Evolutionary conservation across 768 basidiomycete genomes (phyloP).

Genomic region (Tricholoma terreum): DNA sequence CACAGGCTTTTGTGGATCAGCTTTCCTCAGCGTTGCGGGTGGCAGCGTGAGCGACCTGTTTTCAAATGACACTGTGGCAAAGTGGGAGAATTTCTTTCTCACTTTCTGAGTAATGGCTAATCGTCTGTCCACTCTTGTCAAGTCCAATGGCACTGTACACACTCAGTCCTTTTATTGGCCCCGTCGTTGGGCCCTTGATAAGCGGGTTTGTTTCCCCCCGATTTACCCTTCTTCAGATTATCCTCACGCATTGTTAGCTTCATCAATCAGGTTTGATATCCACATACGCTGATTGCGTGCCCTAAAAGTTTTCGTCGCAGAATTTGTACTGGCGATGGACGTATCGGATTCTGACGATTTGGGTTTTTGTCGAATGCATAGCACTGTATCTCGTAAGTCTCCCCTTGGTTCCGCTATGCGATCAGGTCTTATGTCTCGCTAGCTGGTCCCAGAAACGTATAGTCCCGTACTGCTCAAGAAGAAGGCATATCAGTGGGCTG

Average conservation of each 20-base stretch:
- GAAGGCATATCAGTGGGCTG: conserved; percentile 53
- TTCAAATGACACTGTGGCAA: conserved; percentile 53
- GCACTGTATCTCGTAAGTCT: conserved; percentile 49
- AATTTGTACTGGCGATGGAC: conserved; percentile 73
- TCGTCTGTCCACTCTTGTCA: neutral
- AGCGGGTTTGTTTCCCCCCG: conserved; percentile 43
- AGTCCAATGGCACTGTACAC: conserved; percentile 57
- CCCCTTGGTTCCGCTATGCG: neutral
- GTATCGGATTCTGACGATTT: conserved; percentile 66
- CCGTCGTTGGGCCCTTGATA: conserved; percentile 54
- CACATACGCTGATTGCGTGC: neutral
- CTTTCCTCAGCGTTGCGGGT: conserved; percentile 55
- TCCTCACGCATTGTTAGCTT: conserved; percentile 37
- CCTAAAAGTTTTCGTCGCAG: conserved; percentile 31
- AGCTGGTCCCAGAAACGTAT: conserved; percentile 76
- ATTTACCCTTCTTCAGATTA: neutral
- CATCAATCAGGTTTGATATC: conserved; percentile 57
- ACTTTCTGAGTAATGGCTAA: neutral
- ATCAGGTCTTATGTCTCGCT: neutral
- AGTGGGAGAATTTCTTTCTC: conserved; percentile 38
- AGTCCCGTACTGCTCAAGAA: conserved; percentile 53
- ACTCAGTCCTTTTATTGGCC: conserved; percentile 50
- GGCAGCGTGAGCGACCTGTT: conserved; percentile 58
- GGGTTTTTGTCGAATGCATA: conserved; percentile 55
- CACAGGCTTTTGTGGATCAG: conserved; percentile 53